phyloP scores from a whole-genome alignment of 2,329 filamentous ascomycete genomes.

The Chaetomium globosum region DNA sequence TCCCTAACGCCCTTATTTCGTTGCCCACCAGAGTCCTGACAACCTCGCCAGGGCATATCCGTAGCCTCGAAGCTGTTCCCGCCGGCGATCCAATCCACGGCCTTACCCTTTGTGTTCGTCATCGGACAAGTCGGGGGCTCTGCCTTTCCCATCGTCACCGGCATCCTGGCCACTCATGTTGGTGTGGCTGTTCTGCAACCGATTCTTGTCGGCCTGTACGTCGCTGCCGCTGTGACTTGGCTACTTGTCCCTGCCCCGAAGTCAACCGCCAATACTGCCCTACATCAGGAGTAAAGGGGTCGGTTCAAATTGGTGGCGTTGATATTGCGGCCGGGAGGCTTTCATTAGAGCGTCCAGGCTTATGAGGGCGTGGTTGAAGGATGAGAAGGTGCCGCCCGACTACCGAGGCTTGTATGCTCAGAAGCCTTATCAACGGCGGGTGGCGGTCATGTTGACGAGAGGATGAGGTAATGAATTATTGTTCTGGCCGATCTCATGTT shows the following conservation, averaged over 20 bases:
- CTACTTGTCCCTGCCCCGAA: conserved; percentile 45
- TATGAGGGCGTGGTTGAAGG: too few species aligned
- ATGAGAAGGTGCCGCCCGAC: too few species aligned
- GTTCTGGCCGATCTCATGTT: too few species aligned
- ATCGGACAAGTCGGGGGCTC: conserved; percentile 59
- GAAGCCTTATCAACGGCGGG: too few species aligned
- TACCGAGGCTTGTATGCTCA: too few species aligned
- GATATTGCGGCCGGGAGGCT: not conserved
- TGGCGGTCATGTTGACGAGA: too few species aligned
- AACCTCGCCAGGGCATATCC: conserved; percentile 52
- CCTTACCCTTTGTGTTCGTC: conserved; percentile 56
- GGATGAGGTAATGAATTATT: too few species aligned
- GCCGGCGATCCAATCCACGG: conserved; percentile 42
- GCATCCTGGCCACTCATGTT: conserved; percentile 50
- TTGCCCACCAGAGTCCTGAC: not conserved
- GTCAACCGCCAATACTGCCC: not conserved
- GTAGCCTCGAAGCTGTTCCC: conserved; percentile 57
- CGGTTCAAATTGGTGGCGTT: too few species aligned
- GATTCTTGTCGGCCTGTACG: conserved; percentile 52
- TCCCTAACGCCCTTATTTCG: not conserved
- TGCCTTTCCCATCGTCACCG: conserved; percentile 59
- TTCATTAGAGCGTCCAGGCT: not conserved
- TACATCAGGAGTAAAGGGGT: not conserved
- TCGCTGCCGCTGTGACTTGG: conserved; percentile 53
- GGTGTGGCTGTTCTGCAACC: conserved; percentile 57